phyloP scores from a whole-genome alignment of 1,139 yeast genomes.

The Pneumocystis sp. region DNA sequence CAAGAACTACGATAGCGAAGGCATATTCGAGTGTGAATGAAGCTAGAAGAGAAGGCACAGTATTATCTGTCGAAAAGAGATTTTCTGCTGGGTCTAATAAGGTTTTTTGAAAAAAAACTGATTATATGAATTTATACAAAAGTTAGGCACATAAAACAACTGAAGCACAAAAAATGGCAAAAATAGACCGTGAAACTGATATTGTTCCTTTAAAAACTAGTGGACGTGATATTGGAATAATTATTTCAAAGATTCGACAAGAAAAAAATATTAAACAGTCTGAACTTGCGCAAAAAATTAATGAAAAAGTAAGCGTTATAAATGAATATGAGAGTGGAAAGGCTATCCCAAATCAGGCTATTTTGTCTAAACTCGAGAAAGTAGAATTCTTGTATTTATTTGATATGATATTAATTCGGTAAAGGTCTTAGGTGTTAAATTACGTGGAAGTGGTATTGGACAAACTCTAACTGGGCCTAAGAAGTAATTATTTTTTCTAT shows the following conservation, averaged over 20 bases:
- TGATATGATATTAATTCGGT: neutral
- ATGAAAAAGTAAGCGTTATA: slow-evolving; percentile 88
- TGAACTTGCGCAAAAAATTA: slow-evolving; percentile 86
- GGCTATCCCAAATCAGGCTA: slow-evolving; percentile 92
- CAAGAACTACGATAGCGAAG: slow-evolving; percentile 64
- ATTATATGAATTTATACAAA: neutral
- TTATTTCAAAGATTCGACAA: slow-evolving; percentile 72
- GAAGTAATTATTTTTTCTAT: slow-evolving; percentile 26
- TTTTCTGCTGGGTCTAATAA: slow-evolving; percentile 56
- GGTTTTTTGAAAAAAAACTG: slow-evolving; percentile 5
- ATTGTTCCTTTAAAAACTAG: slow-evolving; percentile 86
- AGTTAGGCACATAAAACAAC: slow-evolving; percentile 39
- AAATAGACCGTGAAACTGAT: slow-evolving; percentile 83
- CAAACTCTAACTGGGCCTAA: slow-evolving; percentile 71
- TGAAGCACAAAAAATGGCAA: slow-evolving; percentile 90
- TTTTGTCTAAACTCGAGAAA: slow-evolving; percentile 81
- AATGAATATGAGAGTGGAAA: slow-evolving; percentile 96
- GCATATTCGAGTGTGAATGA: slow-evolving; percentile 69
- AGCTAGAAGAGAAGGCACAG: slow-evolving; percentile 82
- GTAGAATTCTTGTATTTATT: neutral
- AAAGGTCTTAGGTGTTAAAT: slow-evolving; percentile 70
- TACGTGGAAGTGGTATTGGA: slow-evolving; percentile 93
- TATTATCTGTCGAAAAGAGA: slow-evolving; percentile 85
- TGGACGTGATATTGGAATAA: slow-evolving; percentile 71
- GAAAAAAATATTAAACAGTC: slow-evolving; percentile 85